Conservation (phyloP, 129 eudicot genomes). For the Lonicera japonica region DNA sequence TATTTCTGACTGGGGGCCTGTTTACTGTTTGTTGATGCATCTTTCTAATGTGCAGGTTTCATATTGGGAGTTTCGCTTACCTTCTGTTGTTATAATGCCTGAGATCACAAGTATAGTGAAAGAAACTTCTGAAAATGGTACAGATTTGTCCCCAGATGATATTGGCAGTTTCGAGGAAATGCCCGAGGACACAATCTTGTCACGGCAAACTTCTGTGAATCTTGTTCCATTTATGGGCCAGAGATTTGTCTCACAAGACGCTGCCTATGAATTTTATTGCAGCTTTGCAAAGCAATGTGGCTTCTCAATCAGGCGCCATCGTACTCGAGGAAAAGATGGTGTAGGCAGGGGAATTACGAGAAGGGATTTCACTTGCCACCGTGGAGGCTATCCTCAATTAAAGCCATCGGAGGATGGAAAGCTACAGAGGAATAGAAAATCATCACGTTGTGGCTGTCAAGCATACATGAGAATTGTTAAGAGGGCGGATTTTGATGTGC, state of each 20-base stretch:
- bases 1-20: background rate
- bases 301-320: slow-evolving; percentile 77
- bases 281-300: slow-evolving; percentile 89
- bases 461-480: slow-evolving; percentile 76
- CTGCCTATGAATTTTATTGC: slow-evolving; percentile 87
- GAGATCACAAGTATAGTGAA: slow-evolving; percentile 37
- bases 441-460: slow-evolving; percentile 89
- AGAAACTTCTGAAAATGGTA: slow-evolving; percentile 65
- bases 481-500: slow-evolving; percentile 67
- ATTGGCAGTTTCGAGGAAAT: slow-evolving; percentile 72
- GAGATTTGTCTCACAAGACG: slow-evolving; percentile 88
- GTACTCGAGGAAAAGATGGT: slow-evolving; percentile 87
- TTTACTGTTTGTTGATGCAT: background rate
- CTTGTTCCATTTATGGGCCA: slow-evolving; percentile 80
- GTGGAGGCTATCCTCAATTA: slow-evolving; percentile 74
- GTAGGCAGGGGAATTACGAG: slow-evolving; percentile 84
- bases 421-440: slow-evolving; percentile 69
- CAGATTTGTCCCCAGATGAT: slow-evolving; percentile 77
- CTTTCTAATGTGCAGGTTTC: slow-evolving; percentile 3
- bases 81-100: slow-evolving; percentile 21
- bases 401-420: slow-evolving; percentile 75
- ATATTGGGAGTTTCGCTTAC: background rate
- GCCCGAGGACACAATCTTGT: slow-evolving; percentile 66
- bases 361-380: slow-evolving; percentile 85
- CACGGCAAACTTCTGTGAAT: slow-evolving; percentile 74